Evolutionary conservation across 129 eudicot species (phyloP).

Genomic region (Pulicaria dysenterica): DNA sequence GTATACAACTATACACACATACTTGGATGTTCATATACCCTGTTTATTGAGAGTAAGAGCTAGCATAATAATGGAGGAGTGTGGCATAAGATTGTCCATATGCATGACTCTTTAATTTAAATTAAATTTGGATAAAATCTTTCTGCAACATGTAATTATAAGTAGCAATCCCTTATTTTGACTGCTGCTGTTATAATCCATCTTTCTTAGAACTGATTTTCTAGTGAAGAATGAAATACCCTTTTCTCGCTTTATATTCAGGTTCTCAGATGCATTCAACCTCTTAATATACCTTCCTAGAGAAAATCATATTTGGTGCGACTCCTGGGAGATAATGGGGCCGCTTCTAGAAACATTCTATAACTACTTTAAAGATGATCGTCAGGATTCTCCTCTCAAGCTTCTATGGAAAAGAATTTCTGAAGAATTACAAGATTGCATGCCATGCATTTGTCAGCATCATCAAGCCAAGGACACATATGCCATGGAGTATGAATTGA

Average conservation of each 20-base stretch:
- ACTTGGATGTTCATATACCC: too few species aligned
- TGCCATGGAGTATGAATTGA: constrained; percentile 63
- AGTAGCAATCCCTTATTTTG: neutral
- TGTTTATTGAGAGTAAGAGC: too few species aligned
- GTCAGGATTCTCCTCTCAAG: constrained; percentile 73
- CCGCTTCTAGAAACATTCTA: constrained; percentile 89
- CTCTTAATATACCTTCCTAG: constrained; percentile 56
- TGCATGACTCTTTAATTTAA: neutral
- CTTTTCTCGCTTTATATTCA: constrained; percentile 24
- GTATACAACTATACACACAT: too few species aligned
- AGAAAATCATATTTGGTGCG: constrained; percentile 82
- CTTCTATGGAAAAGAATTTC: constrained; percentile 75
- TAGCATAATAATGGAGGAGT: neutral
- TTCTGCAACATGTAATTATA: constrained; percentile 12
- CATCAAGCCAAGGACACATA: constrained; percentile 90
- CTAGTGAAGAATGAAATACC: neutral
- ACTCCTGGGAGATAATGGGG: constrained; percentile 81
- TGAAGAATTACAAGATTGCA: constrained; percentile 71
- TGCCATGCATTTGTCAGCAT: constrained; percentile 82
- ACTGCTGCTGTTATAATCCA: constrained; percentile 8
- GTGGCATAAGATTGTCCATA: constrained; percentile 7
- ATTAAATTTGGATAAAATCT: neutral
- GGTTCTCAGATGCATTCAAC: constrained; percentile 93
- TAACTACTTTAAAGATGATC: constrained; percentile 68
- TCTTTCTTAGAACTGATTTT: neutral